phyloP scores from a whole-genome alignment of 208 protist species.

The Wallacemonas sp. region DNA sequence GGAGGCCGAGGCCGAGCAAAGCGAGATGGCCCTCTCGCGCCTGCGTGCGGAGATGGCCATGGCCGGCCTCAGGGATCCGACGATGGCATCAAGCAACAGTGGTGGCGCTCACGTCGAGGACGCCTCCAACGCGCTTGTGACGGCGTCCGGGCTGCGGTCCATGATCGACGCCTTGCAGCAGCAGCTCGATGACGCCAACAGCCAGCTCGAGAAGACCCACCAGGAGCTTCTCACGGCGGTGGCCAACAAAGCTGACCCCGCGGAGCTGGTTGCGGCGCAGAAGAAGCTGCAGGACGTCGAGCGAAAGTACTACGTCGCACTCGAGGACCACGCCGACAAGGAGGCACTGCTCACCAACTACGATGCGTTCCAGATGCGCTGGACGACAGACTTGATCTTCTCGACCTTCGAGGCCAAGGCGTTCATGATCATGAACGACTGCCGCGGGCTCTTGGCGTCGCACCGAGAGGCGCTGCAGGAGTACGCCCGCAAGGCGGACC shows the following conservation, averaged over 20 bases:
- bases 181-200: constrained; percentile 20
- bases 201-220: constrained; percentile 19
- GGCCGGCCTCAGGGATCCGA: constrained; percentile 13
- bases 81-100: not conserved
- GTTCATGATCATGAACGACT: constrained; percentile 15
- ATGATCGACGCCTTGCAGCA: constrained; percentile 24
- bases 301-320: constrained; percentile 3
- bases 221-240: constrained; percentile 5
- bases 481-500: constrained; percentile 20
- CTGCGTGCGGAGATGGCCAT: constrained; percentile 21
- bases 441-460: constrained; percentile 14
- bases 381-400: constrained; percentile 27
- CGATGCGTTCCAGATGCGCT: constrained; percentile 18
- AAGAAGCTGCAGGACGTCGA: constrained; percentile 5
- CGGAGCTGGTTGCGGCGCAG: not conserved
- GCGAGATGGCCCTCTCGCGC: constrained; percentile 1
- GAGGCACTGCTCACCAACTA: constrained; percentile 22
- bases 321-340: constrained; percentile 9
- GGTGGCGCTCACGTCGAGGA: not conserved
- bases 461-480: constrained; percentile 27
- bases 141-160: constrained; percentile 13
- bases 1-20: constrained; percentile 2
- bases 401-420: constrained; percentile 32
- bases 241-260: not conserved
- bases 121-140: not conserved